Evolutionary conservation across 129 eudicot species (phyloP).

Genomic region (Pittosporum tobira): DNA sequence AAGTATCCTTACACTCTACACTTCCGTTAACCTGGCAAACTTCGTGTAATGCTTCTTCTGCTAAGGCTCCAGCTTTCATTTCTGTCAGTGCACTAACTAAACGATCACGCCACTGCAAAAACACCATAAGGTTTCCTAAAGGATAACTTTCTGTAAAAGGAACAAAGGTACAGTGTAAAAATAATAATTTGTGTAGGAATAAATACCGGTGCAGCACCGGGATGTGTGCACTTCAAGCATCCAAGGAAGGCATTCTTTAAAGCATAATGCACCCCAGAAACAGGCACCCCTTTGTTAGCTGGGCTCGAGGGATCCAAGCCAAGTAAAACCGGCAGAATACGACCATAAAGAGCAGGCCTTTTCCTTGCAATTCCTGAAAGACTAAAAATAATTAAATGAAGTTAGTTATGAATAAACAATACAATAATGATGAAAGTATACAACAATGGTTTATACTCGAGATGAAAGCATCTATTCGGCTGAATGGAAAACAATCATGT

Average conservation of each 20-base stretch:
- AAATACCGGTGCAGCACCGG: constrained; percentile 94
- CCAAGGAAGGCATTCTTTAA: constrained; percentile 72
- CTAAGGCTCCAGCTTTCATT: constrained; percentile 47
- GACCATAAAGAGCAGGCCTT: constrained; percentile 95
- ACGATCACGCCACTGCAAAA: constrained; percentile 82
- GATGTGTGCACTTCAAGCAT: constrained; percentile 83
- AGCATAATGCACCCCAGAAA: constrained; percentile 74
- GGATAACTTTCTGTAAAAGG: constrained; percentile 1
- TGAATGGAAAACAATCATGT: background rate
- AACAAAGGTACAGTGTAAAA: background rate
- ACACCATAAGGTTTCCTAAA: constrained; percentile 6
- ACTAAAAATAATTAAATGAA: constrained; percentile 28
- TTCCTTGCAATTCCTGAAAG: constrained; percentile 79
- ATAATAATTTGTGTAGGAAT: constrained; percentile 2
- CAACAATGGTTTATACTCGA: too few species aligned
- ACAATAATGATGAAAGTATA: background rate
- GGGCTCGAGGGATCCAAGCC: constrained; percentile 70
- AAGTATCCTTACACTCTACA: constrained; percentile 19
- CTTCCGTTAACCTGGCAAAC: constrained; percentile 28
- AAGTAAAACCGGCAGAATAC: constrained; percentile 92
- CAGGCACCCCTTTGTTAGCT: constrained; percentile 47
- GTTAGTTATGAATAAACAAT: constrained; percentile 1
- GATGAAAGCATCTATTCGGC: background rate
- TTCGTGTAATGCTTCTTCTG: constrained; percentile 41
- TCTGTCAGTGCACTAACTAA: constrained; percentile 72